Base-by-base conservation (phyloP, 1,284 basidiomycete genomes). In the Inonotus hispidus region DNA sequence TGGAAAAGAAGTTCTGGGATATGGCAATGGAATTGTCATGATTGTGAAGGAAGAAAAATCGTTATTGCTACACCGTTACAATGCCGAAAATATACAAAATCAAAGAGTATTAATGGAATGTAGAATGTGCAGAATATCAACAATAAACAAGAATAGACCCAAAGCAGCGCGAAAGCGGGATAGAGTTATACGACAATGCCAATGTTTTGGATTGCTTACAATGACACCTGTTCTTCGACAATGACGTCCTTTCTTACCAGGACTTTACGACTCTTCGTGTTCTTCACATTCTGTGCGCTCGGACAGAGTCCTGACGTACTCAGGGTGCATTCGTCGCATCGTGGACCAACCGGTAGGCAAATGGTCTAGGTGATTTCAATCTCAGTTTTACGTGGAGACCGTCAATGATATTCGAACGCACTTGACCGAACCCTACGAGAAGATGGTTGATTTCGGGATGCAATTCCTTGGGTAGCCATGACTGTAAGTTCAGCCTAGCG, bases 341-440 rank as follows among this genome's bases (percentile, higher is more conserved):
- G 81, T 0, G 95, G 94, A 0, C 85, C 82, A 7, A 93, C 81
- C 1, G 95, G 93, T 1, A 88, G 76, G 66, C 95, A 98, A 2
- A 98, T 80, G 0, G 81, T 83, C 86, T 92, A 52, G 10, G 23
- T 19, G 70, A 46, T 47, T 14, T 23, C 25, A 68, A 52, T 29
- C 25, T 37, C 25, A 41, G 52, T 53, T 21, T 27, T 25, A 29
- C 16, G 25, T 21, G 47, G 21, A 52, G 23, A 21, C 29, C 7
- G 56, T 29, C 45, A 13, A 63, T n/a, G 25, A 29, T 13, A 43
- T 21, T 43, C 16, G 8, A 8, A 29, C 53, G 16, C 58, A 90
- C 90, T 79, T 98, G 96, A 13, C 95, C 95, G 66, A 97, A 96
- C 0, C 95, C 94, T 6, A 97, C 95, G 2, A 98, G 79, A 73